Base-by-base conservation (phyloP, 495 filamentous ascomycete species). In the Amphirosellinia nigrospora region DNA sequence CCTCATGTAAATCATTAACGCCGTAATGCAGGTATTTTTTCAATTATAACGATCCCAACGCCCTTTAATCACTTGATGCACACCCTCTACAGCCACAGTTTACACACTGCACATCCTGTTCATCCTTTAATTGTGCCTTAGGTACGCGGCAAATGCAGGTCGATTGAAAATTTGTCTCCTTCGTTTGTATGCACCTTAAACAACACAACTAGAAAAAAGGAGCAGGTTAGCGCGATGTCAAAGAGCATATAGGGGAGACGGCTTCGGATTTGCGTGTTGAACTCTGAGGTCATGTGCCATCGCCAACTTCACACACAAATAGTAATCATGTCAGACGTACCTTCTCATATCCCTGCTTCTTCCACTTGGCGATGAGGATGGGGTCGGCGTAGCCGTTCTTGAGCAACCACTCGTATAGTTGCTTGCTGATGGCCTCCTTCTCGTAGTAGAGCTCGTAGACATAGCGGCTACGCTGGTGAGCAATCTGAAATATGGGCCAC, bases 271-370 rank as follows among this genome's bases (percentile, higher is more conserved):
- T 64, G 26, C 8, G 13, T 26, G n/a, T 65, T 19, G 43, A 53
- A 26, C 16, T 19, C 36, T 21, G 5, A 34, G 28, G 8, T 34
- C 41, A 48, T 34, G 41, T 32, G 34, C 8, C 43, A 46, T 45
- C 53, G 53, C 30, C 53, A 21, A n/a, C 28, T 11, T 19, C 11
- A 4, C 28, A 58, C 9, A 58, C 32, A 36, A 15, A 8, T 7
- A 19, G 53, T n/a, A 30, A 10, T 5, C 5, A 53, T 53, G 50
- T 6, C 3, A 28, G 38, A 79, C 85, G 58, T 81, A 93, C 92
- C 89, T 98, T 98, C 82, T 98, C 96, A 81, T 99, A 99, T 26
- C 96, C 96, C 76, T 95, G 92, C 82, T 98, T 99, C 87, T 99
- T 99, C 96, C 96, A 99, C 82, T 99, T 98, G 19, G 96, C 96